phyloP scores from a whole-genome alignment of 2,329 filamentous ascomycete genomes.

The Graphilbum fragrans region DNA sequence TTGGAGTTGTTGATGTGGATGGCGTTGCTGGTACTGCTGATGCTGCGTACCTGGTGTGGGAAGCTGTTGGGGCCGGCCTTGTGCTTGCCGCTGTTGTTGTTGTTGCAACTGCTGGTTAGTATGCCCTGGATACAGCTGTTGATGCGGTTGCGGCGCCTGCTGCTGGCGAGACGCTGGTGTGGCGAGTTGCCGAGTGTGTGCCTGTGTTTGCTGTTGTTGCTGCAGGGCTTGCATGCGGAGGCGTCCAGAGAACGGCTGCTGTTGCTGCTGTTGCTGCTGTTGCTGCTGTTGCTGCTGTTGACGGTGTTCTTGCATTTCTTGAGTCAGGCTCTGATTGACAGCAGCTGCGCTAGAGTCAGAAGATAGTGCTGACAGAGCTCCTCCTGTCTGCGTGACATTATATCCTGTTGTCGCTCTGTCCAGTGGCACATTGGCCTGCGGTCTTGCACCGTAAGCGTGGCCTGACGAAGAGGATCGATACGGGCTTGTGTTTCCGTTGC shows the following conservation, averaged over 20 bases:
- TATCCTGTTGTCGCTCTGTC: too few relatives aligned
- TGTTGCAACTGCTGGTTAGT: neutral
- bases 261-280: constrained; percentile 2
- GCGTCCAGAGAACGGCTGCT: too few relatives aligned
- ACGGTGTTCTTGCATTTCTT: neutral
- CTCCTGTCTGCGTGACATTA: too few relatives aligned
- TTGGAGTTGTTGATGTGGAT: neutral
- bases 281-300: constrained; percentile 7
- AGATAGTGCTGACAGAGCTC: too few relatives aligned
- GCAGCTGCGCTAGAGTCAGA: too few relatives aligned
- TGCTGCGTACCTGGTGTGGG: neutral
- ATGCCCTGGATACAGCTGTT: neutral
- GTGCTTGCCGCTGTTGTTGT: neutral
- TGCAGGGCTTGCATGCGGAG: constrained; percentile 1
- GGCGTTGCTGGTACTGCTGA: neutral
- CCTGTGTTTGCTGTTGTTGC: constrained; percentile 4
- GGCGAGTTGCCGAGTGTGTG: constrained; percentile 8
- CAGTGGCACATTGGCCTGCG: too few relatives aligned
- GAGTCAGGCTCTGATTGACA: neutral
- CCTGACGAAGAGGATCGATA: too few relatives aligned
- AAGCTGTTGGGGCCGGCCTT: neutral
- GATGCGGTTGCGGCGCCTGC: constrained; percentile 14
- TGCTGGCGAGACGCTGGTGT: constrained; percentile 9
- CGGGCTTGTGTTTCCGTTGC: neutral
- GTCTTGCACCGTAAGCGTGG: too few relatives aligned